phyloP scores from a whole-genome alignment of 2,329 filamentous ascomycete species.

The Curvularia eragrostidis region DNA sequence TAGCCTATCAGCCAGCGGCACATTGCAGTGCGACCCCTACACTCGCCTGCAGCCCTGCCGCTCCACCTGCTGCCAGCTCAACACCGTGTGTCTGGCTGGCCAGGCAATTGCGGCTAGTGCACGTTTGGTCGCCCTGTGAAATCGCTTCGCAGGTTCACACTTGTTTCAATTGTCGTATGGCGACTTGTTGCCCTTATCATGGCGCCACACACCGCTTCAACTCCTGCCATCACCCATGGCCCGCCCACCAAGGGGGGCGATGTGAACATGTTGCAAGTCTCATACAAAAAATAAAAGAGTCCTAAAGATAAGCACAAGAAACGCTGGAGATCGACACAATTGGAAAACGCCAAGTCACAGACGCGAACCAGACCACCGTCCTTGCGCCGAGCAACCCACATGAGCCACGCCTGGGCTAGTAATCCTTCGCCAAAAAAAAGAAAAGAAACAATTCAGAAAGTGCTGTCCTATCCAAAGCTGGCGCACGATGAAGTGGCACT shows the following conservation, averaged over 20 bases:
- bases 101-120: neutral
- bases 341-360: neutral
- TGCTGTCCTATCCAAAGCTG: constrained; percentile 6
- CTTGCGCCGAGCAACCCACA: constrained; percentile 4
- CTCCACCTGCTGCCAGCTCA: constrained; percentile 15
- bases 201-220: neutral
- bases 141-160: neutral
- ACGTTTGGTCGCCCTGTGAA: no score
- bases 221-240: neutral
- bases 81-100: constrained; percentile 7
- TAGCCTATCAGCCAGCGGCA: constrained; percentile 27
- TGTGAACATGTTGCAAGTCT: neutral
- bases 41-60: constrained; percentile 14
- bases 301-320: neutral
- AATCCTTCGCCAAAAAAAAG: neutral
- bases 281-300: neutral
- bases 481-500: constrained; percentile 12
- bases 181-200: neutral
- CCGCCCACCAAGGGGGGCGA: neutral
- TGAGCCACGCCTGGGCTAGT: constrained; percentile 3
- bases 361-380: neutral
- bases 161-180: neutral
- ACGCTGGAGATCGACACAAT: neutral
- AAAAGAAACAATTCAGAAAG: constrained; percentile 2
- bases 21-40: constrained; percentile 18